Percentiles rank a stretch among this genome's conserved stretches.
Conservation (phyloP, 768 basidiomycete genomes). For the Rhodotorula toruloides region DNA sequence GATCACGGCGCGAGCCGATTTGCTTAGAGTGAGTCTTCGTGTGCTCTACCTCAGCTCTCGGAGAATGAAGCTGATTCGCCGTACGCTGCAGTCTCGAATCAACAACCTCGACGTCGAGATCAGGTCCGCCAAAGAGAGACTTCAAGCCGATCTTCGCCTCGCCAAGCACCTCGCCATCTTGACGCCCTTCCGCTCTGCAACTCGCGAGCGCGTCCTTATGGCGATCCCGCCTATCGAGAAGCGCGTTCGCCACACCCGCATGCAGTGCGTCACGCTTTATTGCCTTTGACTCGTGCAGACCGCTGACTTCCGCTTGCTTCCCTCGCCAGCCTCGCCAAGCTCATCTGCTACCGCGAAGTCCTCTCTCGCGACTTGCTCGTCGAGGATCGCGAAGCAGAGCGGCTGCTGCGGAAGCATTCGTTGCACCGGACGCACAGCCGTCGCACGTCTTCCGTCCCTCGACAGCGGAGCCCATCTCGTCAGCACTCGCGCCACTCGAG, state of each 20-base stretch:
- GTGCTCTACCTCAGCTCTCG: no score
- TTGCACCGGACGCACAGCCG: conserved; percentile 11
- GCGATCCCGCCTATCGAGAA: conserved; percentile 62
- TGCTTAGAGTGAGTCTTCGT: conserved; percentile 40
- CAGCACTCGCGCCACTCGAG: neutral
- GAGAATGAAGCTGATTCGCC: no score
- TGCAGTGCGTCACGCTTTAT: conserved; percentile 18
- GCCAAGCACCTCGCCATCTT: conserved; percentile 76
- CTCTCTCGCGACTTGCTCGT: conserved; percentile 65
- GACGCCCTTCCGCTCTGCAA: conserved; percentile 78
- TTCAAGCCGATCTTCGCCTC: conserved; percentile 65
- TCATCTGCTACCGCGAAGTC: conserved; percentile 69
- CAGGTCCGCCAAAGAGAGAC: conserved; percentile 54
- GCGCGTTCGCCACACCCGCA: conserved; percentile 52
- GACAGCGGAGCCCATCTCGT: neutral
- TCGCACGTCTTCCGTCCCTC: conserved; percentile 1
- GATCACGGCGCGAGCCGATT: conserved; percentile 32
- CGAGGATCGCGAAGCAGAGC: conserved; percentile 38
- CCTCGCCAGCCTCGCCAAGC: conserved; percentile 54
- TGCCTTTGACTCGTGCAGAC: fast-evolving
- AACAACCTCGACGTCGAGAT: conserved; percentile 62
- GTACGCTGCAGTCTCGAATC: conserved; percentile 59
- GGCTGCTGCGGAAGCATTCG: conserved; percentile 18
- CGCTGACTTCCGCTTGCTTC: neutral
- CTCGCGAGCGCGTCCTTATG: conserved; percentile 66